Evolutionary conservation across 371 early-diverging fungal species (phyloP), one percentile per base, ranked within the genome.

Genomic region (Mucor sp.): DNA sequence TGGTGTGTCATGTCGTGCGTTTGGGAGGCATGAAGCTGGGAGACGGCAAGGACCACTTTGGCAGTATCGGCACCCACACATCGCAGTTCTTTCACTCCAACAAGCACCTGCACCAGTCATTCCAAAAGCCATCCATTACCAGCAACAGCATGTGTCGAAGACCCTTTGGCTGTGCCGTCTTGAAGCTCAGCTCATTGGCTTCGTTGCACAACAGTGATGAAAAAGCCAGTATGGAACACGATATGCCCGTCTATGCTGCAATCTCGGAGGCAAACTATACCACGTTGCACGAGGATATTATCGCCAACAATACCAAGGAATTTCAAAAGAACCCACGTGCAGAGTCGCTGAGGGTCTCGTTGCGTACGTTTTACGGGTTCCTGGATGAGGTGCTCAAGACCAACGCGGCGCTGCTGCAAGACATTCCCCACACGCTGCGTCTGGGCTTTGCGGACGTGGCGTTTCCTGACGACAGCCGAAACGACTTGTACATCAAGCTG

Each of bases 361-460:
- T 90, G 17, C 80, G 82, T 14, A 67, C 83, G 37, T 86, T 84
- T 66, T 80, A 76, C 56, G 88, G 88, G 0, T 74, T 75, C 58
- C 59, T 82, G 39, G 74, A 75, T n/a, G 74, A 77, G 25, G 79
- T 86, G 0, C 61, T 85, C 21, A 85, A 82, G 28, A 73, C 77
- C 17, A 82, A 88, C 65, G 67, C 83, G 11, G 82, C 80, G 0
- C 55, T 82, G n/a, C 64, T 87, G 19, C 82, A 82, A 44, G 84
- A 71, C 21, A 71, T 83, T 15, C 77, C 86, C 1, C 71, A 73
- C 1, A 87, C 91, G n/a, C 68, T 72, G 6, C 77, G 90, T 3
- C 70, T 89, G 15, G 91, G 91, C 0, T 88, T 90, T 72, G 82
- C 89, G 0, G 92, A 91, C 65, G 86, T 90, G 28, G 86, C 89